Base-by-base conservation (phyloP, 352 stramenopile genomes). In the Phytophthora pluvialis region DNA sequence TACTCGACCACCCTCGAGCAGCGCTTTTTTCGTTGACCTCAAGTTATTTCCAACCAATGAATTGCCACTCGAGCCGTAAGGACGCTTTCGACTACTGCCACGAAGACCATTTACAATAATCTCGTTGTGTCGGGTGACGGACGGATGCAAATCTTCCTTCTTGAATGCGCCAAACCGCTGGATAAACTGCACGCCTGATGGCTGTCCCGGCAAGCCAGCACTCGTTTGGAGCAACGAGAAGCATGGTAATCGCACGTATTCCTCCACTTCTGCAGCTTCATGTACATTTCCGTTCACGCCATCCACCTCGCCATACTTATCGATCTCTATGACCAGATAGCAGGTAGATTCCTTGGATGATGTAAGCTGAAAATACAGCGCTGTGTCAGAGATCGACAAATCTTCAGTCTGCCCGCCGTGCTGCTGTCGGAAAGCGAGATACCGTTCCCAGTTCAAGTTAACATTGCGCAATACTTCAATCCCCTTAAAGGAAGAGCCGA, bases 291-390 rank as follows among this genome's bases (percentile, higher is more conserved):
- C 65, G 16, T 80, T 86, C 38, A 83, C 68, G 6, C 80, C 77
- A 53, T 91, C 81, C 8, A 90, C 75, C 32, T 95, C 87, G 3
- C 81, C 73, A 47, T 93, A 90, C 63, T 92, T 93, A 59, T 95
- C 84, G 26, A 93, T 90, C 55, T 95, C 87, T 49, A 95, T 89
- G 15, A 95, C 84, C 35, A 95, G 58, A 54, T 95, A 95, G 53
- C 85, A 93, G 5, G 75, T 91, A 39, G 83, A 93, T 55, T 95
- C 84, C 40, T 95, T 95, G 6, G 86, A 93, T 4, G 81, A 89
- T 33, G 83, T 92, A 13, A 95, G 64, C 66, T 92, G 83, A 52
- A 95, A 93, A 73, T 85, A 95, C 13, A 95, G 59, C 25, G 87
- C 83, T n/a, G 79, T 83, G 11, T 90, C 76, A 6, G 87, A 95